Conservation (phyloP, 257 asterid genomes). For the Ocimum tenuiflorum region DNA sequence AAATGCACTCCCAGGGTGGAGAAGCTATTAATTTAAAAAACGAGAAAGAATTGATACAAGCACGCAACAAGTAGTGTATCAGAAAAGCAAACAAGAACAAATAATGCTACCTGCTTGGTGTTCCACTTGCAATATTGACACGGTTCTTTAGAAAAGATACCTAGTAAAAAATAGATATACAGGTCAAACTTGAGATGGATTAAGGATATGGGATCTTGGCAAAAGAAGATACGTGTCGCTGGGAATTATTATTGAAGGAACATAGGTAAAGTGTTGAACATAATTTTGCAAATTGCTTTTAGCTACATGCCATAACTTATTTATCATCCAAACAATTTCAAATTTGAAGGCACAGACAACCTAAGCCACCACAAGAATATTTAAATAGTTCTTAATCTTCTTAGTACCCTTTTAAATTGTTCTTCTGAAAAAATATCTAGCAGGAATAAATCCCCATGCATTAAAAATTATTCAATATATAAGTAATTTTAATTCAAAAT, state of each 20-base stretch:
- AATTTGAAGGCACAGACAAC: background rate
- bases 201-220: conserved; percentile 3
- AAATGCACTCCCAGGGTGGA: background rate
- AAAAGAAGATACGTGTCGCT: conserved; percentile 1
- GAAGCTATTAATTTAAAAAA: background rate
- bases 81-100: conserved; percentile 6
- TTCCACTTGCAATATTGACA: conserved; percentile 89
- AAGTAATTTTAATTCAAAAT: background rate
- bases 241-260: background rate
- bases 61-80: background rate
- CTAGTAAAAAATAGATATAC: conserved; percentile 34
- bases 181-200: conserved; percentile 6
- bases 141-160: conserved; percentile 59
- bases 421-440: background rate
- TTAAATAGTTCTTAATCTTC: background rate
- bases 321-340: conserved; percentile 2
- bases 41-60: background rate
- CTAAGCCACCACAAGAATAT: background rate
- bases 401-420: background rate
- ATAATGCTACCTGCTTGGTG: conserved; percentile 71
- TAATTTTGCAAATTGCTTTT: background rate
- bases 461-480: background rate
- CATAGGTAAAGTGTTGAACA: background rate
- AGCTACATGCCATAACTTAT: background rate
- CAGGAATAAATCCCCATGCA: conserved; percentile 1